Evolutionary conservation across 2,329 filamentous ascomycete species (phyloP), one percentile per base, ranked within the genome.

Genomic region (Arthrobotrys sphaeroides): DNA sequence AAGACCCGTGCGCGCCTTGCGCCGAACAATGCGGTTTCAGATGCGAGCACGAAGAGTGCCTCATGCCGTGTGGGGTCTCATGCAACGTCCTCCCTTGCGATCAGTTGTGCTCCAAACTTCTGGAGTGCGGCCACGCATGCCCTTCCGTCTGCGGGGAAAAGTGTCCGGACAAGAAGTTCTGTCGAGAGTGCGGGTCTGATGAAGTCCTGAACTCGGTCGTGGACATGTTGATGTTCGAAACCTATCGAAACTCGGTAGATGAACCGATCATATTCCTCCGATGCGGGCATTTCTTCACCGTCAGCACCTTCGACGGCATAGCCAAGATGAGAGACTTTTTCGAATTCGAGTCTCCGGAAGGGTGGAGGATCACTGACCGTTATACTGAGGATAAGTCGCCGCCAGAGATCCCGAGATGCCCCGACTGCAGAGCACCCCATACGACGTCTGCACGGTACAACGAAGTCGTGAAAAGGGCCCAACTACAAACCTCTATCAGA

Each of bases 51-150:
- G 79, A 82, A 36, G 59, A 78, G 42, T 86, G 85, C 74, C 79
- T 80, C 5, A 82, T 83, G 81, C 83, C 82, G 2, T 92, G 90
- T 75, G 88, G 88, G 0, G 90, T 87, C 0, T 90, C 90, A 0
- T 93, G 90, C 79, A 84, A 90, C 77, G 86, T 88, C 82, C 79
- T 91, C 0, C 90, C 90, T 0, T 93, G 90, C 80, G 86, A 86
- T 0, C 81, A 84, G 77, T 84, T 90, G 6, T 93, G 90, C 79
- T 79, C 82, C 2, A 83, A 86, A 26, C 13, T 70, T 0, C 80
- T 92, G 2, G 16, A 24, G 0, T 92, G 90, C 78, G 87, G 87
- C 0, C 89, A 91, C 80, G 86, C 84, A 79, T 92, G 88, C 82
- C 89, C 89, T 0, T 88, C 87, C 0, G 75, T 90, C 1, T 92